Percentiles rank a stretch among this genome's conserved stretches.
phyloP scores from a whole-genome alignment of 192 early-diverging fungal genomes.

The Coemansia umbellata region DNA sequence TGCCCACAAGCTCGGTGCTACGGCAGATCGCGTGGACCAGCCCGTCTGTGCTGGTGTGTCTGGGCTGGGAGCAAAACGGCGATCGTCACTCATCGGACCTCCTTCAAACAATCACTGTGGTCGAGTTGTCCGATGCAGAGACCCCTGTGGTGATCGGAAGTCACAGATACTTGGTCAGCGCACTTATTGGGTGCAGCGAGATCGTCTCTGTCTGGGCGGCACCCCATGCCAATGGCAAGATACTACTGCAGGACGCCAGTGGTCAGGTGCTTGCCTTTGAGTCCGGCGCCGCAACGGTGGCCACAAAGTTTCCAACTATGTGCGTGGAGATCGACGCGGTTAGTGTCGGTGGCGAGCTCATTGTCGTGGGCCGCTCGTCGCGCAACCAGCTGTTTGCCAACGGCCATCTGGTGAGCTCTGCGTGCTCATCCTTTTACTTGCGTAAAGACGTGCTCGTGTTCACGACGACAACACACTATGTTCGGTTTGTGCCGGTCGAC shows the following conservation, averaged over 20 bases:
- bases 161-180: no score
- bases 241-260: constrained; percentile 43
- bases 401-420: constrained; percentile 62
- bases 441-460: constrained; percentile 79
- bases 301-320: constrained; percentile 5
- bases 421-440: constrained; percentile 83
- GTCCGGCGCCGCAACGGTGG: neutral
- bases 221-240: constrained; percentile 13
- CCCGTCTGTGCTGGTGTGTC: constrained; percentile 51
- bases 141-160: no score
- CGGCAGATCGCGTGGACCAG: constrained; percentile 72
- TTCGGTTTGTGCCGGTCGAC: constrained; percentile 62
- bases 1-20: constrained; percentile 7
- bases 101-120: constrained; percentile 46
- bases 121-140: constrained; percentile 34
- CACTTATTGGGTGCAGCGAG: neutral
- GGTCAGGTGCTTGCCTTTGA: constrained; percentile 44
- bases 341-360: neutral
- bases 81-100: no score
- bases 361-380: constrained; percentile 69
- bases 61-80: constrained; percentile 37
- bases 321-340: constrained; percentile 37
- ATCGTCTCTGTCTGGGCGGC: constrained; percentile 10
- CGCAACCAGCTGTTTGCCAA: constrained; percentile 85
- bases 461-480: constrained; percentile 78